Base-by-base conservation (phyloP, 345 rosid genomes). In the Geranium rotundifolium region DNA sequence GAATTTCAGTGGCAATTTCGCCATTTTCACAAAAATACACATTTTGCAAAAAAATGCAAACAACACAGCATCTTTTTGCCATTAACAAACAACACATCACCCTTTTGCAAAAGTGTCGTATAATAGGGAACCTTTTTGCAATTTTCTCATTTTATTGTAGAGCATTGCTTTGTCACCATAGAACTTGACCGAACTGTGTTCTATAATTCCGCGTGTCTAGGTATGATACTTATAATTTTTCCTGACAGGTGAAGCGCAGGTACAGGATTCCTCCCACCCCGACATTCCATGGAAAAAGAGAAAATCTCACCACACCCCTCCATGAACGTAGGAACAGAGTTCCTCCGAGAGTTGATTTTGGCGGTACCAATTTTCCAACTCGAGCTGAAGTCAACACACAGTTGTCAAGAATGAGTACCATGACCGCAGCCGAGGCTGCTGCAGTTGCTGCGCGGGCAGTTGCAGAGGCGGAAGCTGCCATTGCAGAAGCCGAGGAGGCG, bases 401-500 rank as follows among this genome's bases (percentile, higher is more conserved):
- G 72, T 62, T 95, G 56, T 84, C 89, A 37, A 82, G 74, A 73
- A 90, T 95, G 89, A 86, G 85, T 79, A 84, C 68, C 59, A 81
- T 90, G 97, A 85, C 84, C 57, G 81, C 90, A 13, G 79, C 80
- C 62, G 97, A 90, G 79, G 99, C 99, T 13, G 89, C 87, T 60
- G 82, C 73, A 4, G 88, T 86, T 60, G 99, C 99, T 50, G 95
- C 89, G 63, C 83, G 72, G 71, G 96, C 96, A 63, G 99, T 93
- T 73, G 86, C 85, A 31, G 88, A 89, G 76, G 97, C 99, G 57
- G 99, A 90, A 77, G 87, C 84, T 67, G 95, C 95, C 27, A 84
- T 88, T 59, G 90, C 88, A 4, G 96, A 75, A 69, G 99, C 99
- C 62, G 97, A 93, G 69, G 95, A 82, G 80, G 99, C 99, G 72